These are phyloP conservation scores for Ascomycota sp. DNA, from an alignment of 2,329 filamentous ascomycete species.

Conservation along the genomic window DNA sequence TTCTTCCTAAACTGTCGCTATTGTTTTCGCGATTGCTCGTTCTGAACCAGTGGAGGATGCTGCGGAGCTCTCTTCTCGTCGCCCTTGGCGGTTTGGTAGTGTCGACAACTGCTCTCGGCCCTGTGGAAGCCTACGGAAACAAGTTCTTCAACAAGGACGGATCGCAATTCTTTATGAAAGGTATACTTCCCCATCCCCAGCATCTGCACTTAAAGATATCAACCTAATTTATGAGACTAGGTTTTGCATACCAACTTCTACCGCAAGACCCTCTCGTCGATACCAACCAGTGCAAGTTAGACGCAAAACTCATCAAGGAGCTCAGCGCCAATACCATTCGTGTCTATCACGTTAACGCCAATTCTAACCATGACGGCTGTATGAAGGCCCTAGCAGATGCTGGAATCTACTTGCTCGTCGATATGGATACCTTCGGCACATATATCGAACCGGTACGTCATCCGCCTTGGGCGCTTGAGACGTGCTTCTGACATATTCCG, in stretches of 20 bases:
- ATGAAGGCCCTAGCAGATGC: slow-evolving; percentile 63
- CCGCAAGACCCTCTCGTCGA: slow-evolving; percentile 56
- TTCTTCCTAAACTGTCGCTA: background rate
- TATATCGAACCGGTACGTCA: slow-evolving; percentile 40
- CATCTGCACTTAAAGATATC: too few relatives aligned
- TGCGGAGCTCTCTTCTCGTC: slow-evolving; percentile 7
- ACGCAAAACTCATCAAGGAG: slow-evolving; percentile 58
- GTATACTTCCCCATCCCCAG: slow-evolving; percentile 16
- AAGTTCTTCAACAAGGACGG: slow-evolving; percentile 76
- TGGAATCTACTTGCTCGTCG: slow-evolving; percentile 68
- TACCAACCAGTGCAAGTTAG: slow-evolving; percentile 53
- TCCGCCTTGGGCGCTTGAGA: background rate
- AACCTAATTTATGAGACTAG: slow-evolving; percentile 16
- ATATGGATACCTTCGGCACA: slow-evolving; percentile 57
- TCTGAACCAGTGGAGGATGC: background rate
- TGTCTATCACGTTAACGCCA: slow-evolving; percentile 68
- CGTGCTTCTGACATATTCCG: too few relatives aligned
- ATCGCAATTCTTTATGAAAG: slow-evolving; percentile 69
- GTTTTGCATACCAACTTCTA: slow-evolving; percentile 49
- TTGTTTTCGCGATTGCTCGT: background rate
- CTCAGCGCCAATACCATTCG: slow-evolving; percentile 70
- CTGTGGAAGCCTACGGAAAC: slow-evolving; percentile 41
- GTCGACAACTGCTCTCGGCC: slow-evolving; percentile 20
- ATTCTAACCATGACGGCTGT: slow-evolving; percentile 52
- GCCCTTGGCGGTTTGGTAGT: slow-evolving; percentile 14